These are phyloP conservation scores for Saccharomyces hybrid DNA, from an alignment of 1,139 yeast species.

Conservation along the genomic window DNA sequence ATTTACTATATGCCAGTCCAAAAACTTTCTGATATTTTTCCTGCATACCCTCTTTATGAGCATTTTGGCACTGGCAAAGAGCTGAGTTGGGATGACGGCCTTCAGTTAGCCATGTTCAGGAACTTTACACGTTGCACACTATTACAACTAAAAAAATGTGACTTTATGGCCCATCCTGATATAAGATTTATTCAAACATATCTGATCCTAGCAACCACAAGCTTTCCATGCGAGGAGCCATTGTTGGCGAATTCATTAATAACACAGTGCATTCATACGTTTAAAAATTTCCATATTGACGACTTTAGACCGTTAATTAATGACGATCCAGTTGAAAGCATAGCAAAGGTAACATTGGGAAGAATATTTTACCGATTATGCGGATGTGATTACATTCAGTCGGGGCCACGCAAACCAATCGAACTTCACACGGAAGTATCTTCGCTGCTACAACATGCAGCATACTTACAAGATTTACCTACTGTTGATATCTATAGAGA, in stretches of 20 bases:
- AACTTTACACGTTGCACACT: conserved; percentile 16
- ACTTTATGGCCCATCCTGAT: conserved; percentile 22
- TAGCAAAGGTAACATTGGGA: conserved; percentile 21
- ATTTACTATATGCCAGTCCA: conserved; percentile 24
- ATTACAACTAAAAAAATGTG: conserved; percentile 13
- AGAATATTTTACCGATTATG: conserved; percentile 28
- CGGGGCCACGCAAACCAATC: conserved; percentile 20
- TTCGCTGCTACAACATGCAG: conserved; percentile 27
- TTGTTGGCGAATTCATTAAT: conserved; percentile 17
- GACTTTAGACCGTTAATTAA: conserved; percentile 15
- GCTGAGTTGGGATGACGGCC: conserved; percentile 13
- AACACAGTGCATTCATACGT: conserved; percentile 19
- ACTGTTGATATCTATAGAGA: conserved; percentile 23
- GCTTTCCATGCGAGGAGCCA: conserved; percentile 12
- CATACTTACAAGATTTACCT: conserved; percentile 22
- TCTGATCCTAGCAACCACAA: conserved; percentile 23
- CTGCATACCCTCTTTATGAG: conserved; percentile 8
- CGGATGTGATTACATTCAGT: conserved; percentile 22
- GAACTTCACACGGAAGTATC: conserved; percentile 22
- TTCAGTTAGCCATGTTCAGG: conserved; percentile 9
- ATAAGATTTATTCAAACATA: conserved; percentile 23
- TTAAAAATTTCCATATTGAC: conserved; percentile 20
- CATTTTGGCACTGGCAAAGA: conserved; percentile 6
- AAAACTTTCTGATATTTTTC: conserved; percentile 9
- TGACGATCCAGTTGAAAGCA: conserved; percentile 19